Conservation (phyloP, 2,329 filamentous ascomycete species). For the Arachnomyces sp. region DNA sequence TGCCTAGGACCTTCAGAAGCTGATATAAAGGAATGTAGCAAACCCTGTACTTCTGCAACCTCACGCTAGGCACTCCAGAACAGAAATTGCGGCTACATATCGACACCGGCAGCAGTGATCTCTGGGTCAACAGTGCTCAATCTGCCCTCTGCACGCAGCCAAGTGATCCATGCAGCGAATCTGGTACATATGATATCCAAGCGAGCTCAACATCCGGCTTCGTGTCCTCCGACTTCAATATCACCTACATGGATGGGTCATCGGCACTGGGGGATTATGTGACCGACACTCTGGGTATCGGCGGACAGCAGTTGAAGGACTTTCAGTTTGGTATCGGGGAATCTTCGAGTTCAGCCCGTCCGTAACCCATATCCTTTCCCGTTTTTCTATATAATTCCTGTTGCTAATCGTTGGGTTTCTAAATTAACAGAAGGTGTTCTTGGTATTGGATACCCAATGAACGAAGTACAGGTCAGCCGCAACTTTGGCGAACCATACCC, state of each 20-base stretch:
- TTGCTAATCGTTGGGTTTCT: constrained; percentile 3
- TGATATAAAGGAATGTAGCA: constrained; percentile 23
- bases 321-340: constrained; percentile 56
- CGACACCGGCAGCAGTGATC: constrained; percentile 56
- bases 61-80: constrained; percentile 48
- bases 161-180: constrained; percentile 46
- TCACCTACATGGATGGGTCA: constrained; percentile 76
- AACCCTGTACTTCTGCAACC: constrained; percentile 52
- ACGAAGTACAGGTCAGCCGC: constrained; percentile 64
- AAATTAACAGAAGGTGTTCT: constrained; percentile 59
- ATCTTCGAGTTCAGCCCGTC: constrained; percentile 25
- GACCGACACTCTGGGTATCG: constrained; percentile 58
- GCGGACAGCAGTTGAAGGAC: constrained; percentile 39
- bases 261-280: constrained; percentile 72
- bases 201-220: constrained; percentile 68
- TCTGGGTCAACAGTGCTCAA: constrained; percentile 56
- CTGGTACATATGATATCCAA: constrained; percentile 62
- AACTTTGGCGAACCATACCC: constrained; percentile 47
- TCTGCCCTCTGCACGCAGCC: constrained; percentile 51
- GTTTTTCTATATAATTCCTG: constrained; percentile 1
- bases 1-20: neutral
- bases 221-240: constrained; percentile 71
- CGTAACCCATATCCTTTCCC: no score
- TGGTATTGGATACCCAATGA: constrained; percentile 71
- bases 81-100: constrained; percentile 50